phyloP scores from a whole-genome alignment of 345 rosid species.

The Hevea brasiliensis region DNA sequence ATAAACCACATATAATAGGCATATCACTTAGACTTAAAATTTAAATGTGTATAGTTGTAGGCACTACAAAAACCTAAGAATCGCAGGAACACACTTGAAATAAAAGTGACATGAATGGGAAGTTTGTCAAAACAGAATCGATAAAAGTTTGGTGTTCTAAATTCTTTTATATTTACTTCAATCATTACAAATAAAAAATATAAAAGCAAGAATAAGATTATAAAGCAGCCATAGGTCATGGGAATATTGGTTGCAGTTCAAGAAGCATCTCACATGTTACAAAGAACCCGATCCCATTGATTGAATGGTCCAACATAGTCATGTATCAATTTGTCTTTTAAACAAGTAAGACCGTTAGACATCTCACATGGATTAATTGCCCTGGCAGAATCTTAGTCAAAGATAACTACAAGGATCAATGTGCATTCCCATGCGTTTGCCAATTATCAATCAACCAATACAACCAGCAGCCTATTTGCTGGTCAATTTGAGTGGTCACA shows the following conservation, averaged over 20 bases:
- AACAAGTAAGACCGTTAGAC: neutral
- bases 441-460: neutral
- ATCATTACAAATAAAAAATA: neutral
- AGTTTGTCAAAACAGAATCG: neutral
- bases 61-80: neutral
- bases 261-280: neutral
- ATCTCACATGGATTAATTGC: neutral
- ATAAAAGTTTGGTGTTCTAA: neutral
- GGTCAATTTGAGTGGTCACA: conserved; percentile 3
- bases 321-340: neutral
- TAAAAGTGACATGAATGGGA: neutral
- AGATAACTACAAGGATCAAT: neutral
- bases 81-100: neutral
- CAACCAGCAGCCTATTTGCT: neutral
- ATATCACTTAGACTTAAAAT: neutral
- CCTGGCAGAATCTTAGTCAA: neutral
- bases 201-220: neutral
- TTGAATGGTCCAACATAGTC: neutral
- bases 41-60: neutral
- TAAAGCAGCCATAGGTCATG: neutral
- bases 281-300: neutral
- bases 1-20: neutral
- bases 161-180: neutral
- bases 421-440: neutral
- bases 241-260: neutral